Evolutionary conservation across 2,329 filamentous ascomycete species (phyloP).

Genomic region (Pseudofabraea citricarpa): DNA sequence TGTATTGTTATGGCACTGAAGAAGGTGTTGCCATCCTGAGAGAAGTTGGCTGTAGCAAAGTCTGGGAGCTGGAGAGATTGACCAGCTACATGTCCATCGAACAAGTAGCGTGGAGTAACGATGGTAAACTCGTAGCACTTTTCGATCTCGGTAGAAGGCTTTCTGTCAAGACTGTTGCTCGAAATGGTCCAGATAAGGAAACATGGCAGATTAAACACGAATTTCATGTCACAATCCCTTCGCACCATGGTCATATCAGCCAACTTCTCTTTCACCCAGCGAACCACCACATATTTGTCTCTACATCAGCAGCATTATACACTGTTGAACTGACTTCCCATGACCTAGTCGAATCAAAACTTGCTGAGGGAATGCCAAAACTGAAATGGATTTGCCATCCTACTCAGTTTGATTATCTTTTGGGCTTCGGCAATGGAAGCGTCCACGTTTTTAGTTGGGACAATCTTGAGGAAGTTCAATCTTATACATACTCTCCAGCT

Average conservation of each 20-base stretch:
- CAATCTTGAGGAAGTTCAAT: background rate
- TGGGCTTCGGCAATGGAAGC: background rate
- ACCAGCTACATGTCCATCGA: slow-evolving; percentile 1
- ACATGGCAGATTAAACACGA: slow-evolving; percentile 1
- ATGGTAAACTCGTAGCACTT: background rate
- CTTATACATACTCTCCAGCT: background rate
- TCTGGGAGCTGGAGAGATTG: slow-evolving; percentile 1
- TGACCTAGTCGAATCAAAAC: background rate
- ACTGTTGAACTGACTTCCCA: background rate
- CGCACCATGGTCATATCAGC: slow-evolving; percentile 1
- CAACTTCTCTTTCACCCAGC: slow-evolving; percentile 1
- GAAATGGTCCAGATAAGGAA: background rate
- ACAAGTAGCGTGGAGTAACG: slow-evolving; percentile 1
- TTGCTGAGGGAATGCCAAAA: background rate
- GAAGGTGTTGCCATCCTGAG: background rate
- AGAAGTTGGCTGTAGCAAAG: slow-evolving; percentile 1
- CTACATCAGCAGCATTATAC: background rate
- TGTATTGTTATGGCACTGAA: background rate
- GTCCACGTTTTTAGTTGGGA: background rate
- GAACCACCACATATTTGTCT: background rate
- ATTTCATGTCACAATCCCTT: background rate
- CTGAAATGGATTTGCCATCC: background rate
- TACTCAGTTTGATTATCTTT: background rate
- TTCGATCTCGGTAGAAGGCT: background rate
- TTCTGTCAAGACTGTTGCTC: background rate